Evolutionary conservation across 2,329 filamentous ascomycete species (phyloP), one percentile per base, ranked within the genome.

Genomic region (Neofusicoccum kwambonambiense): DNA sequence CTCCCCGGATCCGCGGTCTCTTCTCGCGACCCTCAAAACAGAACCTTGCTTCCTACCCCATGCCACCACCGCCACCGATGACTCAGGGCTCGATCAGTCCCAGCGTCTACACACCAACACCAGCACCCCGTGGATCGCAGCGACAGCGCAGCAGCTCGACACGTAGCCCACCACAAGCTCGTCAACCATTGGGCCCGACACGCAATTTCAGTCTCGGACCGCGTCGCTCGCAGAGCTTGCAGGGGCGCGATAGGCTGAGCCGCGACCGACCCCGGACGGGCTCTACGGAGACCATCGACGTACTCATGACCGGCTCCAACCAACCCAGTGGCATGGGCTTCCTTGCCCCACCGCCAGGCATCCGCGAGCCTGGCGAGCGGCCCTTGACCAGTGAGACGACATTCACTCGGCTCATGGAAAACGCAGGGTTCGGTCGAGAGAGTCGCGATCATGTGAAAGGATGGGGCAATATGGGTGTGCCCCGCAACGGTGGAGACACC

Each of bases 241-340:
- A 31, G 61, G 17, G 19, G 4, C 49, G 35, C 27, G 58, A 17
- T 31, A 37, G 34, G 4, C 15, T 62, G n/a, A 42, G 31, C 68
- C 65, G 31, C 67, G 68, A 15, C 15, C 72, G 52, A 9, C 64
- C 67, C 9, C 68, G 77, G 27, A 75, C 68, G 35, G 75, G 69
- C 13, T 79, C 77, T 64, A 75, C 75, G 39, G 80, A 81, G 61
- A 82, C 80, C 0, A 81, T 82, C 42, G 76, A 80, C 61, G 77
- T 81, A 22, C 67, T 78, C n/a, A 78, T 78, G 76, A 76, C 75
- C 4, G 71, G 75, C n/a, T 73, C 72, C 4, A 42, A 52, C 27
- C 47, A 51, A 19, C 22, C 45, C 35, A 62, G 49, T 15, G 60
- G 39, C 49, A 64, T 54, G 39, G 50, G 50, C 41, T 54, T 54